Evolutionary conservation across 345 rosid genomes (phyloP).

Genomic region (Camelina sativa): DNA sequence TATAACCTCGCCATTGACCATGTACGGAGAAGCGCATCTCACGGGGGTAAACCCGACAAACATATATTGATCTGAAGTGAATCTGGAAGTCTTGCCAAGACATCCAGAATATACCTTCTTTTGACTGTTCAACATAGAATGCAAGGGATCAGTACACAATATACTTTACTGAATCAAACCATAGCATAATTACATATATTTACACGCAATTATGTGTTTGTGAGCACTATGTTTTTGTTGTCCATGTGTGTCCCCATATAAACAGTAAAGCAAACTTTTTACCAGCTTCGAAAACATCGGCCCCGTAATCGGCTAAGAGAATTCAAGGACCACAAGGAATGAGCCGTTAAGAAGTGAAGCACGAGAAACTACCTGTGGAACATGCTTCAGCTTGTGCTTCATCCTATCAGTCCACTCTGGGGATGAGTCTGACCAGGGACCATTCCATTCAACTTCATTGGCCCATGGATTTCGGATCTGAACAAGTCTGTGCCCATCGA

Average conservation of each 20-base stretch:
- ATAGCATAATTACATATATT: background rate
- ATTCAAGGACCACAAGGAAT: background rate
- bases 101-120: conserved; percentile 99
- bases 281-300: background rate
- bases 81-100: conserved; percentile 99
- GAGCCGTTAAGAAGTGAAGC: conserved; percentile 12
- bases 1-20: conserved; percentile 95
- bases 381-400: conserved; percentile 94
- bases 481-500: conserved; percentile 97
- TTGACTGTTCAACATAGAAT: conserved; percentile 68
- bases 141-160: conserved; percentile 31
- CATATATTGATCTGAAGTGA: conserved; percentile 98
- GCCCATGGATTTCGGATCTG: conserved; percentile 99
- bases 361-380: conserved; percentile 69
- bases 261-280: conserved; percentile 9
- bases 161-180: background rate
- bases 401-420: conserved; percentile 97
- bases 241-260: conserved; percentile 2
- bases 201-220: background rate
- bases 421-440: conserved; percentile 98
- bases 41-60: conserved; percentile 93
- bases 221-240: background rate
- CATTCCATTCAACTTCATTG: conserved; percentile 99
- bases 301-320: background rate
- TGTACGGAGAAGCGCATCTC: conserved; percentile 98